A percentile compares a stretch with the other conserved stretches of the same genome.
phyloP scores from a whole-genome alignment of 176 grass and related monocot species.

The Thinopyrum elongatum region DNA sequence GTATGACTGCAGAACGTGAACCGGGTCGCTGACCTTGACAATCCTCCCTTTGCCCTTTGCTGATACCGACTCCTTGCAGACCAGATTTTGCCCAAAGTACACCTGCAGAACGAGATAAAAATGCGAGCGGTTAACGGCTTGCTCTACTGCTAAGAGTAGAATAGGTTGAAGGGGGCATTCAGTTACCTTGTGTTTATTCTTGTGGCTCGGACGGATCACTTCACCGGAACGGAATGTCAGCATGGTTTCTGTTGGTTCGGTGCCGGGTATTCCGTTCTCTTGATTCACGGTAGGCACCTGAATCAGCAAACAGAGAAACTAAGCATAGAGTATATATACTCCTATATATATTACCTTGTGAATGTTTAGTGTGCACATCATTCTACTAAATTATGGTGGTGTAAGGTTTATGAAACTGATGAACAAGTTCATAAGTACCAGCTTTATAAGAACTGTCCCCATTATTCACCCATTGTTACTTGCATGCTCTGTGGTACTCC shows the following conservation, averaged over 20 bases:
- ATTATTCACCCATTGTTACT: not conserved
- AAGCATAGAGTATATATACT: not conserved
- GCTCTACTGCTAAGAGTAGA: not conserved
- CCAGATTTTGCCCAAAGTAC: conserved; percentile 84
- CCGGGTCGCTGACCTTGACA: conserved; percentile 57
- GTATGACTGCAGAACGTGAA: conserved; percentile 48
- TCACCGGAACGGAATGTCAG: conserved; percentile 71
- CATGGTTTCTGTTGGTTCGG: conserved; percentile 78
- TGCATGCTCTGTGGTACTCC: not conserved
- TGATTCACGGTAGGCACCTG: conserved; percentile 79
- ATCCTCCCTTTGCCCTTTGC: conserved; percentile 31
- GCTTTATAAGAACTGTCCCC: no score
- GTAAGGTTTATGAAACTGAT: not conserved
- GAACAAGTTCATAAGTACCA: not conserved
- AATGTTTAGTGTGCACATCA: not conserved
- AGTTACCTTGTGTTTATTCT: conserved; percentile 62
- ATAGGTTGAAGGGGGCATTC: not conserved
- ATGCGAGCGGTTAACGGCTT: not conserved
- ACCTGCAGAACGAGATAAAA: conserved; percentile 41
- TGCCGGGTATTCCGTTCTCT: conserved; percentile 54
- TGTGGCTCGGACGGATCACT: conserved; percentile 48
- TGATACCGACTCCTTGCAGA: conserved; percentile 65
- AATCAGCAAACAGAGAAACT: conserved; percentile 18
- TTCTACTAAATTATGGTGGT: not conserved
- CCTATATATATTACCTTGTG: not conserved